Percentiles rank a stretch among this genome's conserved stretches.
Evolutionary conservation across 129 eudicot species (phyloP).

Genomic region (Silybum marianum): DNA sequence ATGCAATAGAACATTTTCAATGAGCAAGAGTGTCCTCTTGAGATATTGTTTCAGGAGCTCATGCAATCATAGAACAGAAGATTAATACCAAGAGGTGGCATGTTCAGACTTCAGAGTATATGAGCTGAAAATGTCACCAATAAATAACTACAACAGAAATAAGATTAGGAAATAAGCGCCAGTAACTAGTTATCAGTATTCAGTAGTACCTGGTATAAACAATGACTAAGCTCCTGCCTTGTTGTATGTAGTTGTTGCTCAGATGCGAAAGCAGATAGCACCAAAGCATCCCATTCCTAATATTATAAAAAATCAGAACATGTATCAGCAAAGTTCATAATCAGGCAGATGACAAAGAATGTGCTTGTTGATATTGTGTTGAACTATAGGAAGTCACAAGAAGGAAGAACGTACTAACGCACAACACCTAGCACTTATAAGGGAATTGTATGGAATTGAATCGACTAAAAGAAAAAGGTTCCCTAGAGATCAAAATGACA

Average conservation of each 20-base stretch:
- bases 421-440: neutral
- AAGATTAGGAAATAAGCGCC: neutral
- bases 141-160: neutral
- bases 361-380: neutral
- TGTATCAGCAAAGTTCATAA: neutral
- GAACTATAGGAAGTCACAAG: neutral
- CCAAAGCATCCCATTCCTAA: conserved; percentile 24
- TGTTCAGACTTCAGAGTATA: neutral
- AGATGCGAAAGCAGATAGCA: conserved; percentile 10
- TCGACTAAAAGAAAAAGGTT: neutral
- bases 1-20: neutral
- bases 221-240: conserved; percentile 24
- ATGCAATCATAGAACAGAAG: neutral
- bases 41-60: neutral
- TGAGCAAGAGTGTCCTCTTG: neutral
- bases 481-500: neutral
- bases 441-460: neutral
- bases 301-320: neutral
- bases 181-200: neutral
- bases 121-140: neutral
- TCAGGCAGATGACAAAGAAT: neutral
- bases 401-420: neutral
- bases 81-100: neutral
- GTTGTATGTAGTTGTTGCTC: conserved; percentile 24
- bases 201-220: conserved; percentile 13